These are phyloP conservation scores for Claviceps digitariae DNA, from an alignment of 2,329 filamentous ascomycete genomes.

Conservation along the genomic window DNA sequence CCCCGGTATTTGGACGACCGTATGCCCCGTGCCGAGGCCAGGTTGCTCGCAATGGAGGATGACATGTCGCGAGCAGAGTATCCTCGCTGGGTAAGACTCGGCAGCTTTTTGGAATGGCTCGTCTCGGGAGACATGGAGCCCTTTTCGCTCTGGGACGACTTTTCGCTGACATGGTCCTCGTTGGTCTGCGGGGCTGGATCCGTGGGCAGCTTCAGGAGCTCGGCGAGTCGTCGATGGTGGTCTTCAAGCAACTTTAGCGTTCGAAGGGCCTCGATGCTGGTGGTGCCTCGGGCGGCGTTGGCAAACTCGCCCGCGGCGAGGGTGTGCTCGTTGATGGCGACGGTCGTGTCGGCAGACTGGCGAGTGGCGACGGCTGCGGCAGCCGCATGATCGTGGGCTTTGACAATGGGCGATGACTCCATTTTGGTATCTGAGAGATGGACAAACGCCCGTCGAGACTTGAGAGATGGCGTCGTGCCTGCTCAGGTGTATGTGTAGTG, in stretches of 20 bases:
- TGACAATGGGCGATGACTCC: constrained; percentile 24
- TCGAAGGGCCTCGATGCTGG: constrained; percentile 58
- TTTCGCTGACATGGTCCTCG: constrained; percentile 12
- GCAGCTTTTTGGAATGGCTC: constrained; percentile 12
- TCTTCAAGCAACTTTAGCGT: constrained; percentile 75
- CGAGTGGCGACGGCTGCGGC: constrained; percentile 70
- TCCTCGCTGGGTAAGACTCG: constrained; percentile 26
- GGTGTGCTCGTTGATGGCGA: constrained; percentile 78
- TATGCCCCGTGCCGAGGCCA: constrained; percentile 77
- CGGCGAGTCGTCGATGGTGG: constrained; percentile 73
- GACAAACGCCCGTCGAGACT: too few species aligned
- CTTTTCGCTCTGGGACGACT: constrained; percentile 14
- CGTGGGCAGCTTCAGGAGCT: constrained; percentile 61
- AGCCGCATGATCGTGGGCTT: constrained; percentile 82
- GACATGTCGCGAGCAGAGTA: constrained; percentile 54
- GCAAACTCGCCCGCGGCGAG: constrained; percentile 81
- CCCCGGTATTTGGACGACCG: constrained; percentile 47
- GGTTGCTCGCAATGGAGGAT: constrained; percentile 77
- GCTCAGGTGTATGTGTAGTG: too few species aligned
- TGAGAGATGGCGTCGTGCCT: too few species aligned
- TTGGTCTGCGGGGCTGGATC: constrained; percentile 22
- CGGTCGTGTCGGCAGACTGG: constrained; percentile 60
- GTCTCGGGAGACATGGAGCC: constrained; percentile 4
- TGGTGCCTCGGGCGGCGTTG: constrained; percentile 61
- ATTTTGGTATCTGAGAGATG: constrained; percentile 10